Conservation (phyloP, 2,329 filamentous ascomycete species). For the Penicillium aurantiogriseum region DNA sequence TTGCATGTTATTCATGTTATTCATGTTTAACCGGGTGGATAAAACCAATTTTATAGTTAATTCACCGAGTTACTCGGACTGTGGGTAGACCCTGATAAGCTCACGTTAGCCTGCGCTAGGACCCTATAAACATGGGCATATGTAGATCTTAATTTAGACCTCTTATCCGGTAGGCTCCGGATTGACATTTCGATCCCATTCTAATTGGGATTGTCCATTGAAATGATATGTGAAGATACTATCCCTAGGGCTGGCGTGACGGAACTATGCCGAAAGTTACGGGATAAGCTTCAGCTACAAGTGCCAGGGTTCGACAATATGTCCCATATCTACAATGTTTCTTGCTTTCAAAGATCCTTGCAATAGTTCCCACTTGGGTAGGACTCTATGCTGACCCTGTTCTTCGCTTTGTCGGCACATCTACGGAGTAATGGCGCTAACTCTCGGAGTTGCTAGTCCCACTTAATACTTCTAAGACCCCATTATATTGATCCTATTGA, state of each 20-base stretch:
- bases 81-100: background rate
- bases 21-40: too few relatives aligned
- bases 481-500: background rate
- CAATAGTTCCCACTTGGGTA: background rate
- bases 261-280: background rate
- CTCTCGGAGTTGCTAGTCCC: background rate
- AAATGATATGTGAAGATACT: background rate
- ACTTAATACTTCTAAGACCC: background rate
- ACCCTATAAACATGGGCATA: background rate
- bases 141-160: background rate
- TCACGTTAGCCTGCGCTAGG: background rate
- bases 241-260: background rate
- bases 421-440: too few relatives aligned
- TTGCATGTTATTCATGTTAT: too few relatives aligned
- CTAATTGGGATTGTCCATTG: background rate
- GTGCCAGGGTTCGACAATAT: background rate
- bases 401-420: background rate
- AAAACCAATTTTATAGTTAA: slow-evolving; percentile 3
- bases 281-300: background rate
- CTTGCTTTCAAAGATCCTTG: background rate
- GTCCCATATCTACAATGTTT: background rate
- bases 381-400: background rate
- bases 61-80: background rate
- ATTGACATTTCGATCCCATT: background rate
- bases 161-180: background rate